These are phyloP conservation scores for Dendrocalamus sinicus DNA, from an alignment of 176 grass and related monocot genomes.

Conservation along the genomic window DNA sequence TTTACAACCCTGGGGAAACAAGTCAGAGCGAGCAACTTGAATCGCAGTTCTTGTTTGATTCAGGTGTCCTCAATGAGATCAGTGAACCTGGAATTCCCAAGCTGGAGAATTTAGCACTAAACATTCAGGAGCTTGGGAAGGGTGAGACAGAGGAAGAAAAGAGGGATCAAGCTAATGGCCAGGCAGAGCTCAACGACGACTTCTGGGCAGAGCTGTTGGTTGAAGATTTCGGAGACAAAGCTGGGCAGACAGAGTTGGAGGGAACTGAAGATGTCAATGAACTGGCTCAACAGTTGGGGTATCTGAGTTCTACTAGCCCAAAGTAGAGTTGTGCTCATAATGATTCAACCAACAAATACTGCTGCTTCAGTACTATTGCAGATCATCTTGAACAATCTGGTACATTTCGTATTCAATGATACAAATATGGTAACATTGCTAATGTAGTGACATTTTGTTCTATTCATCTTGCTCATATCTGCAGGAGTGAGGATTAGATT, in stretches of 20 bases:
- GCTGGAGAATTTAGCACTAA: constrained; percentile 43
- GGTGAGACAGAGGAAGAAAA: constrained; percentile 24
- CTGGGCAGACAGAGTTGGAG: constrained; percentile 42
- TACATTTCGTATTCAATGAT: constrained; percentile 34
- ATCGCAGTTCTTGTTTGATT: constrained; percentile 45
- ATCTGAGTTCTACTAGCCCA: constrained; percentile 66
- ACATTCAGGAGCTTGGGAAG: constrained; percentile 45
- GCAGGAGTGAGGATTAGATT: constrained; percentile 35
- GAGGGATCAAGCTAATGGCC: constrained; percentile 22
- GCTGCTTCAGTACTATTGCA: constrained; percentile 36
- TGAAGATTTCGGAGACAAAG: constrained; percentile 52
- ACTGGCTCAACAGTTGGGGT: constrained; percentile 62
- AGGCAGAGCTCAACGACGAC: constrained; percentile 53
- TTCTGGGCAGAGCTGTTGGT: constrained; percentile 79
- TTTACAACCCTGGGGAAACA: constrained; percentile 35
- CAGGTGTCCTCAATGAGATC: constrained; percentile 18
- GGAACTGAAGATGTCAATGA: constrained; percentile 48
- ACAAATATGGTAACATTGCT: constrained; percentile 23
- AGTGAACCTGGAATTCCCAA: constrained; percentile 41
- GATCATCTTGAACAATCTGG: constrained; percentile 29
- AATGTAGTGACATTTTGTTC: constrained; percentile 4
- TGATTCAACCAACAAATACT: constrained; percentile 42
- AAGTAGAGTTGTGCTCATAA: constrained; percentile 48
- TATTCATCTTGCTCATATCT: constrained; percentile 14
- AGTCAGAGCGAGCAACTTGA: constrained; percentile 46